These are phyloP conservation scores for Pisolithus thermaeus DNA, from an alignment of 1,284 basidiomycete species.

Conservation along the genomic window DNA sequence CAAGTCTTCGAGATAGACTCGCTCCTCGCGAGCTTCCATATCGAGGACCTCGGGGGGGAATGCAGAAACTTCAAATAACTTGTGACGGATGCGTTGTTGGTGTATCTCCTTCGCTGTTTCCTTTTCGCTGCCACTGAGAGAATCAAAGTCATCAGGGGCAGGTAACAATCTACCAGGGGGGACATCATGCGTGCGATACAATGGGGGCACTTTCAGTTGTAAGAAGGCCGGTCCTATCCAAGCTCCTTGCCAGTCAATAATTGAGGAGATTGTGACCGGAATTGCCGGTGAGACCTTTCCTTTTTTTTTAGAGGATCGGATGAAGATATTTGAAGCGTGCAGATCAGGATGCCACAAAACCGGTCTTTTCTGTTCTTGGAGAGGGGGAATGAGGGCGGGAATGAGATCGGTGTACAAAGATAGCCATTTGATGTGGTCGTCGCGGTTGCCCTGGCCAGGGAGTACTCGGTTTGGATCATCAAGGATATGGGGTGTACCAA, in stretches of 20 bases:
- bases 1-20: constrained; percentile 3
- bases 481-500: constrained; percentile 1
- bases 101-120: not conserved
- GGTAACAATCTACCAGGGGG: not conserved
- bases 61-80: not conserved
- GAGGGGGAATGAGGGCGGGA: constrained; percentile 2
- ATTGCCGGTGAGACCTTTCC: not conserved
- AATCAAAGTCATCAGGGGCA: constrained; percentile 1
- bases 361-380: constrained; percentile 2
- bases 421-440: not conserved
- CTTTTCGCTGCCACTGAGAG: constrained; percentile 2
- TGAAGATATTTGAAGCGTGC: not conserved
- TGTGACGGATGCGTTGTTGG: constrained; percentile 3
- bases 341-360: constrained; percentile 7
- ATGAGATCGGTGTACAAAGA: not conserved
- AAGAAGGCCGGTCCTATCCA: constrained; percentile 12
- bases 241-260: constrained; percentile 17
- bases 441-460: constrained; percentile 3
- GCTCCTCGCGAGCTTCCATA: constrained; percentile 4
- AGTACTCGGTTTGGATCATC: constrained; percentile 3
- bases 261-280: constrained; percentile 5
- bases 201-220: constrained; percentile 1
- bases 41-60: constrained; percentile 1
- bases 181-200: constrained; percentile 1
- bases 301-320: constrained; percentile 1